phyloP scores from a whole-genome alignment of 2,329 filamentous ascomycete species.

The Hymenoscyphus repandus region DNA sequence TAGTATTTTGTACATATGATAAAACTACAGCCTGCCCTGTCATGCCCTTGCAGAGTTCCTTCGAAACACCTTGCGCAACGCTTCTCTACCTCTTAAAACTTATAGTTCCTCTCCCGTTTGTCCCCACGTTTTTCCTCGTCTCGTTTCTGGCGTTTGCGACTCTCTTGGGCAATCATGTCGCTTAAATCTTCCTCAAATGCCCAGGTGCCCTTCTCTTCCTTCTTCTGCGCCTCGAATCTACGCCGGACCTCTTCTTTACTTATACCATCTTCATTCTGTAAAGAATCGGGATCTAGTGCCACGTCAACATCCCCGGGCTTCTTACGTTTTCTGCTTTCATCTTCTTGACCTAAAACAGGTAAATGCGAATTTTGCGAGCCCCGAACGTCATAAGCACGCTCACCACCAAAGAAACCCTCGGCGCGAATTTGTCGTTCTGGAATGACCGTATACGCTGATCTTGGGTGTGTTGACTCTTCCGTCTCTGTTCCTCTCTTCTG shows the following conservation, averaged over 20 bases:
- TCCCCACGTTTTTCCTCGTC: slow-evolving; percentile 74
- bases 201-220: slow-evolving; percentile 53
- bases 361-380: slow-evolving; percentile 49
- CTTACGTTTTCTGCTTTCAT: slow-evolving; percentile 77
- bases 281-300: slow-evolving; percentile 77
- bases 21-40: neutral
- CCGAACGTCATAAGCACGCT: slow-evolving; percentile 85
- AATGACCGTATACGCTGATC: slow-evolving; percentile 82
- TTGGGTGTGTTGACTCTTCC: slow-evolving; percentile 69
- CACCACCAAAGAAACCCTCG: slow-evolving; percentile 93
- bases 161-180: slow-evolving; percentile 94
- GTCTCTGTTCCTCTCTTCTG: slow-evolving; percentile 79
- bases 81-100: slow-evolving; percentile 19
- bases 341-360: slow-evolving; percentile 75
- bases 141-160: slow-evolving; percentile 81
- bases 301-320: slow-evolving; percentile 95
- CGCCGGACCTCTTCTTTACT: slow-evolving; percentile 78
- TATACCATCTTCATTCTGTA: slow-evolving; percentile 70
- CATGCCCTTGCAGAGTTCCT: too few species aligned
- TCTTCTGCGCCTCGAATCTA: slow-evolving; percentile 69
- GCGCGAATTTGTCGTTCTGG: slow-evolving; percentile 81
- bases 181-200: slow-evolving; percentile 85
- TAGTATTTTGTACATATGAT: neutral
- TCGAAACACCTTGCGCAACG: neutral
- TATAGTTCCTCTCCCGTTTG: slow-evolving; percentile 36